Evolutionary conservation across 352 stramenopile species (phyloP), one percentile per base, ranked within the genome.

Genomic region (Thraustotheca clavata): DNA sequence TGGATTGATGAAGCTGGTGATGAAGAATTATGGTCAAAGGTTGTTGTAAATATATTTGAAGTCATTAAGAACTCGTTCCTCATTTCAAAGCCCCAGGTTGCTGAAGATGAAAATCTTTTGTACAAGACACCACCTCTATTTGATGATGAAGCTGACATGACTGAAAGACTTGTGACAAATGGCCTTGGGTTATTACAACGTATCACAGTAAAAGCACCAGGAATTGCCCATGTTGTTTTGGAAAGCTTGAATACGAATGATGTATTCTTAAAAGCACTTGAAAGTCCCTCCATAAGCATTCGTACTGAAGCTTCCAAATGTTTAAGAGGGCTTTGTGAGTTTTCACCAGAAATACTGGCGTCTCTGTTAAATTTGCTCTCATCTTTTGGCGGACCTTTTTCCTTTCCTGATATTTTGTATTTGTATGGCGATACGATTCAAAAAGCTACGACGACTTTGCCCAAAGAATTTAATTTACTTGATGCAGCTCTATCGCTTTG

Each of bases 401-500:
- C 6, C 11, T 41, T 54, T 41, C 4, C 3, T 7, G 55, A 63
- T 33, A 31, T 63, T 11, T 54, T 63, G 16, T 63, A 63, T 29
- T 29, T 63, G 35, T 63, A 63, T 31, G 55, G 55, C n/a, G 55
- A 63, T 29, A 60, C 40, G 11, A 41, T 63, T 24, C 27, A 49
- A 4, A 63, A 54, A 31, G 18, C 31, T 12, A n/a, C n/a, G n/a
- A n/a, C n/a, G 18, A 31, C 38, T 47, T 7, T n/a, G 12, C 6
- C 35, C 20, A 8, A 20, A 26, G 35, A 29, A 31, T 60, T 26
- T 22, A 24, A 43, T 29, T 12, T 14, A 18, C 2, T 12, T 14
- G n/a, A 29, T 7, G 55, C 55, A 14, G 39, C 39, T 16, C 14
- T 16, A 27, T 1, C 27, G 33, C 55, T 63, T 27, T 29, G 31